These are phyloP conservation scores for Cylindrotheca closterium DNA, from an alignment of 108 stramenopile species.

Conservation along the genomic window DNA sequence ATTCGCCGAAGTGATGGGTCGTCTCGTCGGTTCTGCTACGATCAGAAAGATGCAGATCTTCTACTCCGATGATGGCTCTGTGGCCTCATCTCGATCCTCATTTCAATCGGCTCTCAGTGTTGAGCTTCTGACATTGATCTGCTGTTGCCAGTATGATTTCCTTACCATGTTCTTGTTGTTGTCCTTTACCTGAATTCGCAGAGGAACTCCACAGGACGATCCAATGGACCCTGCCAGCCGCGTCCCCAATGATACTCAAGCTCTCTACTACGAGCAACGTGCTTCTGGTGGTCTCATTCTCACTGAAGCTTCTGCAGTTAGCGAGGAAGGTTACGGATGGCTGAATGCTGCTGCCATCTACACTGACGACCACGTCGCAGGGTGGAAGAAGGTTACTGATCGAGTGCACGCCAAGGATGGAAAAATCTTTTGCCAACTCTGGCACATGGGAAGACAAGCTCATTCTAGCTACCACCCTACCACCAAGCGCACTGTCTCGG, in stretches of 20 bases:
- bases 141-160: too few relatives aligned
- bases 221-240: slow-evolving; percentile 23
- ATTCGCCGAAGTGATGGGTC: too few relatives aligned
- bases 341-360: slow-evolving; percentile 43
- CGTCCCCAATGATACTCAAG: slow-evolving; percentile 58
- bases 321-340: slow-evolving; percentile 56
- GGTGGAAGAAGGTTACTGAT: slow-evolving; percentile 64
- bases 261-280: slow-evolving; percentile 61
- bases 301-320: slow-evolving; percentile 59
- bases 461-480: slow-evolving; percentile 47
- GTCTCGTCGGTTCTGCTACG: too few relatives aligned
- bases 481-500: slow-evolving; percentile 34
- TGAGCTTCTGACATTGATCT: too few relatives aligned
- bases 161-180: not conserved
- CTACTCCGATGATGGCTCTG: too few relatives aligned
- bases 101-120: too few relatives aligned
- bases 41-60: too few relatives aligned
- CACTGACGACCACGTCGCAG: slow-evolving; percentile 53
- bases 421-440: slow-evolving; percentile 58
- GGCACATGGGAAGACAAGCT: slow-evolving; percentile 65
- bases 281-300: slow-evolving; percentile 64
- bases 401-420: slow-evolving; percentile 53
- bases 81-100: too few relatives aligned
- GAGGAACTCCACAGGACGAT: slow-evolving; percentile 26
- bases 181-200: not conserved